A percentile compares a stretch with the other conserved stretches of the same genome.
phyloP scores from a whole-genome alignment of 441 rosid species.

The Breynia disticha region DNA sequence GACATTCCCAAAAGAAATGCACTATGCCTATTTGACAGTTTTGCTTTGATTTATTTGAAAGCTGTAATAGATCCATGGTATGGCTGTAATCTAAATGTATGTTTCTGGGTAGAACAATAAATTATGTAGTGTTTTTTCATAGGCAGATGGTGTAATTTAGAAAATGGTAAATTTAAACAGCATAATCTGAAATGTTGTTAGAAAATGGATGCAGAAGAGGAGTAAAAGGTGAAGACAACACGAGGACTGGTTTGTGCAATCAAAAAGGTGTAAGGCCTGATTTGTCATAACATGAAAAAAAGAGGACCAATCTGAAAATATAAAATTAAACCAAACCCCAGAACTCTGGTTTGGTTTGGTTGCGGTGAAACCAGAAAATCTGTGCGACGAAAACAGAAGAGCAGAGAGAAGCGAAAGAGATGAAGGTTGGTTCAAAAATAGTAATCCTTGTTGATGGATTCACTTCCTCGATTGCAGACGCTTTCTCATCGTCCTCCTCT shows the following conservation, averaged over 20 bases:
- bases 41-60: constrained; percentile 11
- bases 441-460: constrained; percentile 48
- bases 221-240: no score
- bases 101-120: constrained; percentile 22
- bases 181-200: no score
- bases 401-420: constrained; percentile 3
- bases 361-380: neutral
- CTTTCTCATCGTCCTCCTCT: constrained; percentile 33
- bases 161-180: no score
- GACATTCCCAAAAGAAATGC: constrained; percentile 98
- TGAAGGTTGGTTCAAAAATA: constrained; percentile 50
- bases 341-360: no score
- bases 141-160: no score
- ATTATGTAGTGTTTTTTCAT: constrained; percentile 12
- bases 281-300: no score
- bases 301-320: no score
- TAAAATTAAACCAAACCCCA: no score
- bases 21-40: constrained; percentile 58
- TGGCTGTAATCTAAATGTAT: constrained; percentile 39
- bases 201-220: no score
- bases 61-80: constrained; percentile 15
- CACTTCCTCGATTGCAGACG: constrained; percentile 31
- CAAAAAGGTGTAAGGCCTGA: no score
- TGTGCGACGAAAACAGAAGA: neutral
- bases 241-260: no score